Evolutionary conservation across 768 basidiomycete species (phyloP).

Genomic region (Mycena maculata): DNA sequence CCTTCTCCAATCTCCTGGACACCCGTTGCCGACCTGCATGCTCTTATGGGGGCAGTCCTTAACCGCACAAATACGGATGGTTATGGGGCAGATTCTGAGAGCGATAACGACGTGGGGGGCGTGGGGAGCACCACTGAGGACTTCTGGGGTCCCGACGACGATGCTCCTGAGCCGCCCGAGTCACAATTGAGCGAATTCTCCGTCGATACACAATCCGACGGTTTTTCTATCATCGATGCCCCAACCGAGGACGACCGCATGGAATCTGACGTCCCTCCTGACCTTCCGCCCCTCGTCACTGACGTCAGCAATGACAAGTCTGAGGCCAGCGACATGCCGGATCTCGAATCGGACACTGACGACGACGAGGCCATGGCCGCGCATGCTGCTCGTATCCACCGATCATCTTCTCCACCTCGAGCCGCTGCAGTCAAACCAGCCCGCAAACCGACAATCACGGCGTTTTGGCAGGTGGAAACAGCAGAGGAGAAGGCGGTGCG

Average conservation of each 20-base stretch:
- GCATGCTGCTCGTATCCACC: not conserved
- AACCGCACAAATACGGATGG: not conserved
- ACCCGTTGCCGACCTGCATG: not conserved
- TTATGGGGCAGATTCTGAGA: not conserved
- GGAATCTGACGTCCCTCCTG: not conserved
- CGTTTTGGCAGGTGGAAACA: slow-evolving; percentile 6
- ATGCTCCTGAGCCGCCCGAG: slow-evolving; percentile 1
- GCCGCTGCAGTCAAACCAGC: not conserved
- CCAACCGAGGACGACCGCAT: not conserved
- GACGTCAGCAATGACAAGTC: not conserved
- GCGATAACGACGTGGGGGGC: not conserved
- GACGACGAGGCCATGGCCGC: not conserved
- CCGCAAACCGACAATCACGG: not conserved
- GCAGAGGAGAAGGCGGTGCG: slow-evolving; percentile 9
- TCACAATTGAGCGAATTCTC: not conserved
- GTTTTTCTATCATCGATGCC: not conserved
- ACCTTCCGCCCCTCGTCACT: not conserved
- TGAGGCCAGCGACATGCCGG: not conserved
- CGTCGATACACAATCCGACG: not conserved
- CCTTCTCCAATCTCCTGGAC: not conserved
- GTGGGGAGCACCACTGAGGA: not conserved
- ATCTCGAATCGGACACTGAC: not conserved
- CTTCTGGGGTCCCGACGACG: slow-evolving; percentile 1
- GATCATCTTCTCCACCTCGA: not conserved
- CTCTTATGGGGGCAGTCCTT: not conserved